A percentile compares a stretch with the other conserved stretches of the same genome.
Evolutionary conservation across 148 eudicot species (phyloP).

Genomic region (Heliamphora exappendiculata): DNA sequence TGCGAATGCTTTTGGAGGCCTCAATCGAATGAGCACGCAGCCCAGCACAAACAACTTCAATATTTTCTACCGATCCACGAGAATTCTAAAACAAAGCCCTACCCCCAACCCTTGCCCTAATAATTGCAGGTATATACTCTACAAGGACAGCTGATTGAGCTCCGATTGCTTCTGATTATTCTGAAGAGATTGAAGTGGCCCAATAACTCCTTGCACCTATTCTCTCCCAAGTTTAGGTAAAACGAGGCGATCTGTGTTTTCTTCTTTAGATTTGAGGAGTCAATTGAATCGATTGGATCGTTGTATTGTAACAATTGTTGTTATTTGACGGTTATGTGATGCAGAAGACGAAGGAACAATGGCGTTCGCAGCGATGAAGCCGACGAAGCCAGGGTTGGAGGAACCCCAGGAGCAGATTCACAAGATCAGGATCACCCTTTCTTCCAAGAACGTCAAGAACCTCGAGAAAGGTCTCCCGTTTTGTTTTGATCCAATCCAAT

Average conservation of each 20-base stretch:
- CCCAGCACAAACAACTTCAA: not conserved
- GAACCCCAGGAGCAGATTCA: slow-evolving; percentile 64
- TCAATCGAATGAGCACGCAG: not conserved
- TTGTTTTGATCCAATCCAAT: not conserved
- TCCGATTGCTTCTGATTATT: not conserved
- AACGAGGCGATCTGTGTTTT: not conserved
- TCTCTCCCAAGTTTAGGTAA: not conserved
- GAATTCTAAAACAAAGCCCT: not conserved
- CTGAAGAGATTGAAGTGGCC: slow-evolving; percentile 8
- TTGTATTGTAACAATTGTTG: not conserved
- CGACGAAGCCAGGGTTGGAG: slow-evolving; percentile 70
- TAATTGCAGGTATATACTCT: too few relatives aligned
- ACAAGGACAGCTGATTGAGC: too few relatives aligned
- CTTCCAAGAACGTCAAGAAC: slow-evolving; percentile 85
- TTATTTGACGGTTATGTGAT: not conserved
- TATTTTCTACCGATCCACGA: not conserved
- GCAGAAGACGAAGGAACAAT: slow-evolving; percentile 20
- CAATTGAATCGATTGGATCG: not conserved
- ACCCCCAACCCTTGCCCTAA: not conserved
- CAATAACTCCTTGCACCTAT: not conserved
- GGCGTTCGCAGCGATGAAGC: slow-evolving; percentile 69
- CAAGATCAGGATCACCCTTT: slow-evolving; percentile 89
- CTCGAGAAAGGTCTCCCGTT: slow-evolving; percentile 70
- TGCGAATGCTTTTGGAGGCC: not conserved
- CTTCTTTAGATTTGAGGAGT: too few relatives aligned